Base-by-base conservation (phyloP, 202 grass and related monocot genomes). In the Saccharum hybrid region DNA sequence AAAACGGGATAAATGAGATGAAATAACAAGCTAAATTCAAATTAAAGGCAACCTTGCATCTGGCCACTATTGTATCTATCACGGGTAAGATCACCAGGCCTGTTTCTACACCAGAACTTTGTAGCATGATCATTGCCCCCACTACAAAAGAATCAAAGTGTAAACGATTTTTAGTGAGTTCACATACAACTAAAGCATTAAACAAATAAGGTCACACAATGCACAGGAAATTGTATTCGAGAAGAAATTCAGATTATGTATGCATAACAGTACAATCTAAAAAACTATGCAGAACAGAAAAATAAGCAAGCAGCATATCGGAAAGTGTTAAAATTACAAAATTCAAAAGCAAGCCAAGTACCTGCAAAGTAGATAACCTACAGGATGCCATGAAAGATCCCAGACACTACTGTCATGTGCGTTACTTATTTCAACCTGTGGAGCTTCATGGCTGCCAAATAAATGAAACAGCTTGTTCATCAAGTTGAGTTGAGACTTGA, bases 381-480 rank as follows among this genome's bases (percentile, higher is more conserved):
- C 86, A 88, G 96, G 96, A 94, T 99, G 96, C 96, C 96, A 99
- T 42, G 91, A 82, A 94, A 99, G 96, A 90, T 99, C 93, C 96
- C 93, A 99, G 59, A 99, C 96, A 82, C 91, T 89, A 86, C 74
- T 99, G 84, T 99, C 93, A 71, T 99, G 96, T 82, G 96, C 96
- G 71, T 92, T 88, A 62, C 77, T 78, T 82, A 99, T 91, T 90
- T 99, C 96, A 73, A 93, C 66, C 84, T 99, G 96, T 52, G 96
- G 96, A 70, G 86, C 82, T 88, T 94, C 96, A 94, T 99, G 96
- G 81, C 96, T 99, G 86, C 66, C 84, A 75, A 81, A 81, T 74
- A 71, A 88, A 87, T 56, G 14, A 76, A 78, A 84, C 79, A 51
- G 38, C 70, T 57, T 76, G 45, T 39, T 56, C 13, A 41, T 80